Base-by-base conservation (phyloP, 805 yeast genomes). In the Myxozyma neotropica region DNA sequence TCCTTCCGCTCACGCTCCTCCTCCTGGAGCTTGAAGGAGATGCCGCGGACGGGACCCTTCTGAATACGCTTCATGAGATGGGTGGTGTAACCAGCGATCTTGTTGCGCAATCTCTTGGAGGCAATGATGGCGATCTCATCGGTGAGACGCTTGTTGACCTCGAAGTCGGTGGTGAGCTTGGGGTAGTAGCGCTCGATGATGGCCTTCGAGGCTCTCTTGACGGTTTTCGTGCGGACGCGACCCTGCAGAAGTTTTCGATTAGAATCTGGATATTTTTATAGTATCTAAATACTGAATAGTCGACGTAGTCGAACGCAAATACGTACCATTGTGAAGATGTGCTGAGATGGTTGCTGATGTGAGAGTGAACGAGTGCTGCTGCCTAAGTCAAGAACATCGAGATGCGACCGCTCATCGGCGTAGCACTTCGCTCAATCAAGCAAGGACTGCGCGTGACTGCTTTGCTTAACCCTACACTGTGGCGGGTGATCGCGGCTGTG, bases 21-120 rank as follows among this genome's bases (percentile, higher is more conserved):
- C 85, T 94, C 99, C 87, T 94, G 99, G 78, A 94, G 89, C 83
- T 95, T 95, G 96, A 94, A 94, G 75, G 99, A 94, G 74, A 94
- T 95, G 84, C 99, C 99, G 87, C 98, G 92, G 75, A 94, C 99
- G 85, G 99, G 99, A 80, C 99, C 99, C 87, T 93, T 94, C 84
- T 95, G 98, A 78, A 94, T 94, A 86, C 99, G 92, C 87, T 90
- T 94, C 99, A 94, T 95, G 81, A 94, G 87, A 83, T 94, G 99
- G 77, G 99, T 94, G 82, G 99, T 94, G 96, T 93, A 94, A 81
- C 99, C 99, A 80, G 99, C 99, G 77, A 94, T 95, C 90, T 94
- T 94, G 94, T 94, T 94, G 86, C 99, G 94, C 81, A 94, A 88
- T 84, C 99, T 90, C 88, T 94, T 94, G 77, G 99, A 90, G 81